Evolutionary conservation across 2,329 filamentous ascomycete genomes (phyloP).

Genomic region (Aspergillus calidoustus): DNA sequence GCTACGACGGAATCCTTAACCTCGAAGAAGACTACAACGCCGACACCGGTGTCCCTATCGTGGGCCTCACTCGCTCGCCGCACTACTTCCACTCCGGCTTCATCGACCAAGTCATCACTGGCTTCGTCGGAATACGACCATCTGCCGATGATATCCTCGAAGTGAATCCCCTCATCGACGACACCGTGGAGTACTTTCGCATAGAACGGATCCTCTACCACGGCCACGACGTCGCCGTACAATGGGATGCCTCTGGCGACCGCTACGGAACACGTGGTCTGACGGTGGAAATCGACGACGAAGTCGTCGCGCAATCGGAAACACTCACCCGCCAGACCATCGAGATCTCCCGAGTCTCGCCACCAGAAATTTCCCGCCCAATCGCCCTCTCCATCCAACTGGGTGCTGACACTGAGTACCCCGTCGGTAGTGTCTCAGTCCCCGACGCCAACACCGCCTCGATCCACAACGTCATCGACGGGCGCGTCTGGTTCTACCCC

Average conservation of each 20-base stretch:
- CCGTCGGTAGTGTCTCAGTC: slow-evolving; percentile 23
- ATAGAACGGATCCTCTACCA: slow-evolving; percentile 49
- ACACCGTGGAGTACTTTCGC: slow-evolving; percentile 45
- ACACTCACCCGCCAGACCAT: slow-evolving; percentile 19
- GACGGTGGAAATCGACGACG: slow-evolving; percentile 22
- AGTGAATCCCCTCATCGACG: slow-evolving; percentile 46
- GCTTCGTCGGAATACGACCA: slow-evolving; percentile 49
- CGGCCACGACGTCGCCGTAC: slow-evolving; percentile 46
- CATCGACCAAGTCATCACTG: slow-evolving; percentile 47
- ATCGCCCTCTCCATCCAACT: slow-evolving; percentile 25
- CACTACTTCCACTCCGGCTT: slow-evolving; percentile 55
- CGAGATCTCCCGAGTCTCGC: slow-evolving; percentile 4
- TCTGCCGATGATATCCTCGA: slow-evolving; percentile 44
- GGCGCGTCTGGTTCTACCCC: slow-evolving; percentile 26
- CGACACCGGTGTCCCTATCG: slow-evolving; percentile 47
- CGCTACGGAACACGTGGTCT: slow-evolving; percentile 21
- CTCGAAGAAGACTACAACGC: slow-evolving; percentile 52
- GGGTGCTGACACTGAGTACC: slow-evolving; percentile 12
- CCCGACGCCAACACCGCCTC: slow-evolving; percentile 9
- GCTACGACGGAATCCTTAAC: slow-evolving; percentile 36
- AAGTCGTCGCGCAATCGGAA: slow-evolving; percentile 15
- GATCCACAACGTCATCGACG: slow-evolving; percentile 27
- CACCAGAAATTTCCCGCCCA: slow-evolving; percentile 18
- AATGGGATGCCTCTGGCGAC: slow-evolving; percentile 42
- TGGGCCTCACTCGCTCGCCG: slow-evolving; percentile 47